These are phyloP conservation scores for Phyllosticta capitalensis DNA, from an alignment of 2,329 filamentous ascomycete species.

Conservation along the genomic window DNA sequence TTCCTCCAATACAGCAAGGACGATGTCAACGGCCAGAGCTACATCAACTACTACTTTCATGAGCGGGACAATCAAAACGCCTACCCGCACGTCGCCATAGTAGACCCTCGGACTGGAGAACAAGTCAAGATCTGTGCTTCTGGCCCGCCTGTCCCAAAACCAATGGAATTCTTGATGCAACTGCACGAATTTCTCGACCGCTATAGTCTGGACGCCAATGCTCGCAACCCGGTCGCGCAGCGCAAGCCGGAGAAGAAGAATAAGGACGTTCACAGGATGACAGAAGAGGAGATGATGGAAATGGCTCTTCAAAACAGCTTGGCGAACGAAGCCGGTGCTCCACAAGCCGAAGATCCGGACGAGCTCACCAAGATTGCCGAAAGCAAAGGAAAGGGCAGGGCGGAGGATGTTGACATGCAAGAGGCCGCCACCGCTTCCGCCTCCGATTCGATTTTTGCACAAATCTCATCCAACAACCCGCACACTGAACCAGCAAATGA, in stretches of 20 bases:
- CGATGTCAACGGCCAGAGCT: conserved; percentile 67
- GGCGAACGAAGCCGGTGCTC: conserved; percentile 41
- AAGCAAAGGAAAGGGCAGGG: conserved; percentile 46
- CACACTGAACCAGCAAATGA: conserved; percentile 70
- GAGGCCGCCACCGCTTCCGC: conserved; percentile 20
- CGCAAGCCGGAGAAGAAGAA: conserved; percentile 62
- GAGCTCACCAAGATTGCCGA: conserved; percentile 62
- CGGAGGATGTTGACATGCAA: conserved; percentile 17
- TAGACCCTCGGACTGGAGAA: conserved; percentile 91
- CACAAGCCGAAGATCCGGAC: conserved; percentile 71
- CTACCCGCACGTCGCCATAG: conserved; percentile 91
- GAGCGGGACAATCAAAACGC: conserved; percentile 72
- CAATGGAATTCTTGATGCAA: conserved; percentile 79
- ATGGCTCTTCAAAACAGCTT: conserved; percentile 87
- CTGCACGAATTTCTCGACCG: conserved; percentile 94
- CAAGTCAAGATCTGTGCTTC: conserved; percentile 89
- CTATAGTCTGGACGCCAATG: conserved; percentile 79
- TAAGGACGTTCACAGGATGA: conserved; percentile 77
- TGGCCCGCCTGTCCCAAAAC: conserved; percentile 65
- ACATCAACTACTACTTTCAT: conserved; percentile 84
- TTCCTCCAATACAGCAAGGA: conserved; percentile 92
- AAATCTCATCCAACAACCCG: conserved; percentile 61
- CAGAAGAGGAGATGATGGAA: conserved; percentile 94
- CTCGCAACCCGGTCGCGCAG: conserved; percentile 85
- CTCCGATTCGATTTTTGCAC: conserved; percentile 48